Evolutionary conservation across 805 yeast genomes (phyloP).

Genomic region (Candida sonorensis): DNA sequence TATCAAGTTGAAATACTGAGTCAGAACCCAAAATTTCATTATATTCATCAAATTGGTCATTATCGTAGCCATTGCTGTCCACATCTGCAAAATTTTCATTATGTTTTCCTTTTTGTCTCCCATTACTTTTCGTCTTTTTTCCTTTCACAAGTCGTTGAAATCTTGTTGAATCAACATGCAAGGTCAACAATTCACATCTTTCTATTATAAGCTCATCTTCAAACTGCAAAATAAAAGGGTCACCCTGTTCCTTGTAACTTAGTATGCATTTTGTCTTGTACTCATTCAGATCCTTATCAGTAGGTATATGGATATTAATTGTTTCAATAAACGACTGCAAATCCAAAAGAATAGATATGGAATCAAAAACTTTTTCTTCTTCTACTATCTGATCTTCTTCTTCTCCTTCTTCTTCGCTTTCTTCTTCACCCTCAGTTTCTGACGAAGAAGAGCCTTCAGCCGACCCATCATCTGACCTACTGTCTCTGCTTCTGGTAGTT

Average conservation of each 20-base stretch:
- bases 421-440: slow-evolving; percentile 4
- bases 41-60: slow-evolving; percentile 4
- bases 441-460: no score
- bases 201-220: slow-evolving; percentile 48
- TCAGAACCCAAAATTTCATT: slow-evolving; percentile 25
- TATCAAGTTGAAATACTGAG: slow-evolving; percentile 27
- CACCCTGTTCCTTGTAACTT: slow-evolving; percentile 41
- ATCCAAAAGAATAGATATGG: slow-evolving; percentile 34
- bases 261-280: slow-evolving; percentile 39
- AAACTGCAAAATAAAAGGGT: slow-evolving; percentile 49
- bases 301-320: slow-evolving; percentile 33
- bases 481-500: no score
- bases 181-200: slow-evolving; percentile 49
- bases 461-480: not conserved
- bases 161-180: slow-evolving; percentile 17
- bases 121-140: not conserved
- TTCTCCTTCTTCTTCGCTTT: slow-evolving; percentile 6
- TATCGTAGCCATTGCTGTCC: slow-evolving; percentile 9
- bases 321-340: slow-evolving; percentile 43
- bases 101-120: not conserved
- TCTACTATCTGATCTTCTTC: slow-evolving; percentile 4
- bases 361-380: slow-evolving; percentile 6
- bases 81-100: slow-evolving; percentile 23
- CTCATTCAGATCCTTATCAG: slow-evolving; percentile 18
- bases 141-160: no score